phyloP scores from a whole-genome alignment of 768 basidiomycete genomes.

The Trametes maxima region DNA sequence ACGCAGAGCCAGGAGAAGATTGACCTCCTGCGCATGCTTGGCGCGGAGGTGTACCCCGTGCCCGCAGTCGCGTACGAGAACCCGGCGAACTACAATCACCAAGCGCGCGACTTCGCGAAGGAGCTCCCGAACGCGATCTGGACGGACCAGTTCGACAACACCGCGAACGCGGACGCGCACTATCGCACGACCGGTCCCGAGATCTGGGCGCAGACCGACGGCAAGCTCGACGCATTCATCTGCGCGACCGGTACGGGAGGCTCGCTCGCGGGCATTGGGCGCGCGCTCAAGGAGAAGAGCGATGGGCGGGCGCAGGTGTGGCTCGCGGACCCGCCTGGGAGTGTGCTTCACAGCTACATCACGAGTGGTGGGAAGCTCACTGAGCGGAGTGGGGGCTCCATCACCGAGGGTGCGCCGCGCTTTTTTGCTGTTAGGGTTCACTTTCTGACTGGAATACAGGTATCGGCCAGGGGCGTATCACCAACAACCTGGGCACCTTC shows the following conservation, averaged over 20 bases:
- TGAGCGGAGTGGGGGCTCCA: constrained; percentile 83
- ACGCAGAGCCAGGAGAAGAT: constrained; percentile 95
- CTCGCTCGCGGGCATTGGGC: constrained; percentile 88
- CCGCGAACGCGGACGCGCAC: constrained; percentile 86
- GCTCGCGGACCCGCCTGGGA: constrained; percentile 97
- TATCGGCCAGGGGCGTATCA: constrained; percentile 96
- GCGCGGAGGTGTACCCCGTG: constrained; percentile 95
- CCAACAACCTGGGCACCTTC: constrained; percentile 85
- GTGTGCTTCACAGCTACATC: constrained; percentile 84
- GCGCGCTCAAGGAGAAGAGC: constrained; percentile 82
- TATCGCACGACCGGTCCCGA: constrained; percentile 93
- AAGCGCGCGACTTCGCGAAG: constrained; percentile 86
- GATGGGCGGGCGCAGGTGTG: constrained; percentile 80
- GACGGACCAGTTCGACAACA: constrained; percentile 99
- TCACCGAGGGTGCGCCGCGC: constrained; percentile 75
- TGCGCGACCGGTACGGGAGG: constrained; percentile 97
- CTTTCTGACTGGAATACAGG: constrained; percentile 46
- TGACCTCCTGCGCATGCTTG: constrained; percentile 94
- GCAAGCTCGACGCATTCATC: constrained; percentile 85
- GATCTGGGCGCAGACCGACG: constrained; percentile 89
- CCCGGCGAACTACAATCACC: constrained; percentile 96
- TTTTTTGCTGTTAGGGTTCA: not conserved
- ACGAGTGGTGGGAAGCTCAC: constrained; percentile 74
- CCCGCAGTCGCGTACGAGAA: constrained; percentile 97
- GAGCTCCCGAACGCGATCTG: constrained; percentile 81